These are phyloP conservation scores for Pachyrhizus erosus DNA, from an alignment of 306 rosid species.

Conservation along the genomic window DNA sequence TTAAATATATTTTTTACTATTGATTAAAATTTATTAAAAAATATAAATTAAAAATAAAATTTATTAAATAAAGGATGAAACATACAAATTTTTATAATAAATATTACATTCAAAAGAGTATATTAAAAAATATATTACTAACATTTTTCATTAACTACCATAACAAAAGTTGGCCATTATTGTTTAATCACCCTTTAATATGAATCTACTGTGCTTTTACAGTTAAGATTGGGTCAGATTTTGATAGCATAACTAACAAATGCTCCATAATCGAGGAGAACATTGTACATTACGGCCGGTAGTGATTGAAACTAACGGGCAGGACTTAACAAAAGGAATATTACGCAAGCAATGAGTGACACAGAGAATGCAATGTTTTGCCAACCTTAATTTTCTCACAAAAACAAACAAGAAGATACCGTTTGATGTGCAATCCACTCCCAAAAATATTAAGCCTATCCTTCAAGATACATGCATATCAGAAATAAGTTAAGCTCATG, in stretches of 20 bases:
- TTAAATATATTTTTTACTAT: too few relatives aligned
- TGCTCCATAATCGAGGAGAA: not conserved
- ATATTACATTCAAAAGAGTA: too few relatives aligned
- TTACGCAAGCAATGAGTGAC: not conserved
- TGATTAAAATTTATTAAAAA: too few relatives aligned
- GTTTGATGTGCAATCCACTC: not conserved
- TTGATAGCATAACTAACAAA: not conserved
- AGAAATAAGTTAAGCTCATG: slow-evolving; percentile 2
- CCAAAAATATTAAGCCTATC: not conserved
- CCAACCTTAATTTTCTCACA: not conserved
- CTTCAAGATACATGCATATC: not conserved
- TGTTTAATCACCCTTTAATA: not conserved
- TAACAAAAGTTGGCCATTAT: not conserved
- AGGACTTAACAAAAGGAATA: not conserved
- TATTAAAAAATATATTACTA: too few relatives aligned
- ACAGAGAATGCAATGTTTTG: slow-evolving; percentile 1
- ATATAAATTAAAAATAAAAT: too few relatives aligned
- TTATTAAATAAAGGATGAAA: too few relatives aligned
- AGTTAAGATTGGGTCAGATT: not conserved
- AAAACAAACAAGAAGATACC: not conserved
- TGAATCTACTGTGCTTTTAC: not conserved
- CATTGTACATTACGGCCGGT: not conserved
- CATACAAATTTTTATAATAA: too few relatives aligned
- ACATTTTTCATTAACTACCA: too few relatives aligned
- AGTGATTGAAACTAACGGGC: not conserved